phyloP scores from a whole-genome alignment of 495 filamentous ascomycete species.

The Aspergillus nanangensis region DNA sequence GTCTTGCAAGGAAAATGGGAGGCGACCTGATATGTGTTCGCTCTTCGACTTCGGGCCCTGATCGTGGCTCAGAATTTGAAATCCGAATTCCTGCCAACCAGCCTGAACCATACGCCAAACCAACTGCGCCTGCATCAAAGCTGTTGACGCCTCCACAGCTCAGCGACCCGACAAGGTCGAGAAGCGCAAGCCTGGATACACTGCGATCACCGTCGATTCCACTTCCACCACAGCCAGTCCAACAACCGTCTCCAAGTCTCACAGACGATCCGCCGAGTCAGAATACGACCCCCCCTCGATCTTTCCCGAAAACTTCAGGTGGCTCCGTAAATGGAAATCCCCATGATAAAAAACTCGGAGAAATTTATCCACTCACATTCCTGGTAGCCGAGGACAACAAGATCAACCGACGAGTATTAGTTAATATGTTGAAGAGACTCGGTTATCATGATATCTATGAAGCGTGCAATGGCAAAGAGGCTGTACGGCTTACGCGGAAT shows the following conservation, averaged over 20 bases:
- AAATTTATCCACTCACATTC: conserved; percentile 60
- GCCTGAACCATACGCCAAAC: conserved; percentile 34
- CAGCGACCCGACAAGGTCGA: conserved; percentile 18
- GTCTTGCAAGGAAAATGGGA: conserved; percentile 68
- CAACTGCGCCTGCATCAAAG: conserved; percentile 34
- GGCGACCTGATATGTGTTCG: conserved; percentile 67
- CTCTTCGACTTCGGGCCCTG: conserved; percentile 63
- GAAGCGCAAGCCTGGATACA: conserved; percentile 20
- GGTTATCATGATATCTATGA: conserved; percentile 64
- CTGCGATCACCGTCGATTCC: conserved; percentile 17
- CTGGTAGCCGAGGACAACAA: conserved; percentile 78
- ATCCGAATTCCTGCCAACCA: conserved; percentile 63
- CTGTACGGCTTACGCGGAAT: conserved; percentile 59
- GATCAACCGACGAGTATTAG: conserved; percentile 71
- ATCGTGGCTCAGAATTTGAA: conserved; percentile 69
- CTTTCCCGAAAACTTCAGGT: conserved; percentile 16
- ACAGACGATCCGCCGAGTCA: conserved; percentile 26
- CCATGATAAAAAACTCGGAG: conserved; percentile 45
- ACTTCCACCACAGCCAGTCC: conserved; percentile 21
- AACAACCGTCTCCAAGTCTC: conserved; percentile 30
- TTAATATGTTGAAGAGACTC: conserved; percentile 65
- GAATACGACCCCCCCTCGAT: conserved; percentile 10
- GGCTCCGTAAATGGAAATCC: conserved; percentile 21
- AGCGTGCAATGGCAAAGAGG: conserved; percentile 69
- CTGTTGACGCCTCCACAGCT: conserved; percentile 24